Percentiles rank a stretch among this genome's conserved stretches.
Conservation (phyloP, 768 basidiomycete species). For the Xanthoconium stramineum region DNA sequence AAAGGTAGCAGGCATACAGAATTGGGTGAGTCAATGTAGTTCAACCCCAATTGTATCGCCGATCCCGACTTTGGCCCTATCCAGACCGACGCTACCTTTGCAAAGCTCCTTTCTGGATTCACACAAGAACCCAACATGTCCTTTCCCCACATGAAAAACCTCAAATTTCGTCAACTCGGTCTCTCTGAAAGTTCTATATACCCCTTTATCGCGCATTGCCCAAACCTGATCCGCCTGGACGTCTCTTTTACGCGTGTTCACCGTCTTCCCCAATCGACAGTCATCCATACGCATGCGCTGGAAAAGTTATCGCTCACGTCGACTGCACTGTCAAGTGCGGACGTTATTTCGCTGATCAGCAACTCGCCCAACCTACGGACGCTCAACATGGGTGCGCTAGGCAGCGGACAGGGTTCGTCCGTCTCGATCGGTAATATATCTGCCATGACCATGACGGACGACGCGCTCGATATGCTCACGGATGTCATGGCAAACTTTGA, state of each 20-base stretch:
- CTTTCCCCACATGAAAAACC: conserved; percentile 42
- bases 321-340: conserved; percentile 39
- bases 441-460: conserved; percentile 56
- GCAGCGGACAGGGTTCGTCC: conserved; percentile 43
- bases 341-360: conserved; percentile 40
- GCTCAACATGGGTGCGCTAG: conserved; percentile 58
- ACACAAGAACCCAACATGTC: conserved; percentile 21
- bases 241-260: conserved; percentile 60
- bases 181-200: conserved; percentile 50
- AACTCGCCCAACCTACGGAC: conserved; percentile 42
- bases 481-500: conserved; percentile 34
- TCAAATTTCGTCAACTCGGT: conserved; percentile 57
- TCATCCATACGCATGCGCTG: conserved; percentile 24
- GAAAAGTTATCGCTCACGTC: conserved; percentile 68
- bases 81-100: conserved; percentile 57
- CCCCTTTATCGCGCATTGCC: conserved; percentile 42
- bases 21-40: conserved; percentile 45
- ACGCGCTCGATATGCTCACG: conserved; percentile 42
- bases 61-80: background rate
- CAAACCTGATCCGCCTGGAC: conserved; percentile 54
- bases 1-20: conserved; percentile 60
- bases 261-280: conserved; percentile 27
- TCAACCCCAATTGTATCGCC: background rate
- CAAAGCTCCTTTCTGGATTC: conserved; percentile 38
- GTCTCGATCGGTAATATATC: conserved; percentile 44